These are phyloP conservation scores for Ananas comosus DNA, from an alignment of 176 grass and related monocot genomes.

Conservation along the genomic window DNA sequence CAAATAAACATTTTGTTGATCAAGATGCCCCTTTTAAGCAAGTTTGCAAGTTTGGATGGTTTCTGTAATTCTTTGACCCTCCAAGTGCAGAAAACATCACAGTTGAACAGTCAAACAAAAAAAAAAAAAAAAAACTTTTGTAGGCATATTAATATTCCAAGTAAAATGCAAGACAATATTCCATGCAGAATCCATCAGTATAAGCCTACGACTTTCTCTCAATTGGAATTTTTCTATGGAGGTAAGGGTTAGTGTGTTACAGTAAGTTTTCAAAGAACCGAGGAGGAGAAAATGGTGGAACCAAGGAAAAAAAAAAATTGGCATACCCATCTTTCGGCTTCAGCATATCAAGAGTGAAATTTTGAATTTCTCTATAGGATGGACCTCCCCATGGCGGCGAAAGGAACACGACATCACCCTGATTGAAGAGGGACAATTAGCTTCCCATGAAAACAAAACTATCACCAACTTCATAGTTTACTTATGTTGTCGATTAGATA, in stretches of 20 bases:
- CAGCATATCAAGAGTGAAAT: constrained; percentile 60
- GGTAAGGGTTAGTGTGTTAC: background rate
- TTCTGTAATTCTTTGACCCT: no score
- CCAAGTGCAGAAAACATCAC: no score
- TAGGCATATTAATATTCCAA: no score
- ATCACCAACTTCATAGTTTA: no score
- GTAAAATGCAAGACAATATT: no score
- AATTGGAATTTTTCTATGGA: background rate
- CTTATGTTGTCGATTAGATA: no score
- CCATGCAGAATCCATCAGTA: no score
- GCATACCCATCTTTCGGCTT: constrained; percentile 53
- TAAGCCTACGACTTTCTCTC: no score
- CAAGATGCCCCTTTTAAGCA: no score
- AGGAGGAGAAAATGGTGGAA: background rate
- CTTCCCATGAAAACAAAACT: background rate
- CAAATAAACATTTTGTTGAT: background rate
- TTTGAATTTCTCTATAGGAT: constrained; percentile 30
- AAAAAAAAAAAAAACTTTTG: no score
- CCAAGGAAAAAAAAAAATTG: background rate
- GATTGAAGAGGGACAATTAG: constrained; percentile 10
- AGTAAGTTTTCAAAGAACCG: background rate
- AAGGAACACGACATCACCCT: constrained; percentile 70
- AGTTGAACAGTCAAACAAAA: no score
- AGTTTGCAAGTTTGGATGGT: no score
- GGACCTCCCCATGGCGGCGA: constrained; percentile 81